phyloP scores from a whole-genome alignment of 2,329 filamentous ascomycete species.

The Colletotrichum theobromicola region DNA sequence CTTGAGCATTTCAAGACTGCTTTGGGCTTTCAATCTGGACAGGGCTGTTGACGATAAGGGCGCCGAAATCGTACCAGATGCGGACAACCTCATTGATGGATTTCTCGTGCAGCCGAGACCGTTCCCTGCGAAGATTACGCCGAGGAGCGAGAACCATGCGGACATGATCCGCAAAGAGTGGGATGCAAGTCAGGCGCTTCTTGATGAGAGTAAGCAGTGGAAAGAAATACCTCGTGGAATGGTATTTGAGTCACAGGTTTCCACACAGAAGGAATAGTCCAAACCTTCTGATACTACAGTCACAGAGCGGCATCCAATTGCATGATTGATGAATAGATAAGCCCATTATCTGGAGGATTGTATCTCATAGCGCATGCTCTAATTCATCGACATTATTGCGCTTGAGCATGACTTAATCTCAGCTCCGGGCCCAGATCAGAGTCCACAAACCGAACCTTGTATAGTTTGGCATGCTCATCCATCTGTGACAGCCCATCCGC shows the following conservation, averaged over 20 bases:
- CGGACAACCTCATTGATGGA: slow-evolving; percentile 17
- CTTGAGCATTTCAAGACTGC: slow-evolving; percentile 48
- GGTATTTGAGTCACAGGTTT: not conserved
- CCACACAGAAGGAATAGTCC: not conserved
- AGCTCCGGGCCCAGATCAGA: not conserved
- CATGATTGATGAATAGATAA: not conserved
- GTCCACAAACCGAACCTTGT: not conserved
- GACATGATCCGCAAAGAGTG: not conserved
- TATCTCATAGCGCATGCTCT: not conserved
- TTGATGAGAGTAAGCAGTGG: slow-evolving; percentile 1
- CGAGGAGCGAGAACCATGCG: not conserved
- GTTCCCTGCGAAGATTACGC: slow-evolving; percentile 12
- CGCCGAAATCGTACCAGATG: slow-evolving; percentile 38
- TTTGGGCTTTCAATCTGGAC: slow-evolving; percentile 58
- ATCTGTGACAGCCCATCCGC: not conserved
- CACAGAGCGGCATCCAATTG: not conserved
- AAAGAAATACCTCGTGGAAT: not conserved
- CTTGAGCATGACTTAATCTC: not conserved
- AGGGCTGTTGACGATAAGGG: slow-evolving; percentile 15
- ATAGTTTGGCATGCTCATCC: not conserved
- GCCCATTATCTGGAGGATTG: not conserved
- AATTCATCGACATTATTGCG: not conserved
- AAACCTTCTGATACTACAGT: not conserved
- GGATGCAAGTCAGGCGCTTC: not conserved
- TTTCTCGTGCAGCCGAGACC: not conserved